These are phyloP conservation scores for Triticum timopheevii DNA, from an alignment of 176 grass and related monocot species.

Conservation along the genomic window DNA sequence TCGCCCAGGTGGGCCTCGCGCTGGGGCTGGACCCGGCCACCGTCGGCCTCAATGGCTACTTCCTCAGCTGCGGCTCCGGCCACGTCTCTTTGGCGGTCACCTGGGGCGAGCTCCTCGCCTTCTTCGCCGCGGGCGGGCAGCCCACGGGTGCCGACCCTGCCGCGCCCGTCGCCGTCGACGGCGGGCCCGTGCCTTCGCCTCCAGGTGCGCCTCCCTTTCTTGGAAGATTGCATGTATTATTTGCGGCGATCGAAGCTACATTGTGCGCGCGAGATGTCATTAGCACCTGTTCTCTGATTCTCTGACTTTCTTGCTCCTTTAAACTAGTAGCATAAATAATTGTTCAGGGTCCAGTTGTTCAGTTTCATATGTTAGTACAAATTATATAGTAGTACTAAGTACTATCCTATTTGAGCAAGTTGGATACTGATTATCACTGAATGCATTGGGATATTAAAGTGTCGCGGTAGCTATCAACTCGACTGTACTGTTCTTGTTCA, in stretches of 20 bases:
- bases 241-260: no score
- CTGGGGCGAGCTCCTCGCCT: conserved; percentile 51
- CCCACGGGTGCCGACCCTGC: conserved; percentile 38
- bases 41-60: conserved; percentile 64
- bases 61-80: conserved; percentile 50
- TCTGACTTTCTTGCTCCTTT: neutral
- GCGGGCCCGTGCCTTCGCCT: conserved; percentile 19
- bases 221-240: no score
- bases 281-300: neutral
- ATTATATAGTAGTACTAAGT: neutral
- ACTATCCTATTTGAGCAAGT: no score
- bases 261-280: no score
- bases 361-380: neutral
- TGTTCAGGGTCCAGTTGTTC: neutral
- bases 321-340: neutral
- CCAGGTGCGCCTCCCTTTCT: conserved; percentile 23
- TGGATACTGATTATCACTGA: no score
- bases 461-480: no score
- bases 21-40: conserved; percentile 57
- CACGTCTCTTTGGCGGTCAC: conserved; percentile 48
- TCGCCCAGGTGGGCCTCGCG: conserved; percentile 40
- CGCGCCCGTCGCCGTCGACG: conserved; percentile 44
- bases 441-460: no score
- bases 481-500: neutral
- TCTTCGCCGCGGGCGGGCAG: conserved; percentile 49